phyloP scores from a whole-genome alignment of 1,284 basidiomycete genomes.

The Cronartium ribicola region DNA sequence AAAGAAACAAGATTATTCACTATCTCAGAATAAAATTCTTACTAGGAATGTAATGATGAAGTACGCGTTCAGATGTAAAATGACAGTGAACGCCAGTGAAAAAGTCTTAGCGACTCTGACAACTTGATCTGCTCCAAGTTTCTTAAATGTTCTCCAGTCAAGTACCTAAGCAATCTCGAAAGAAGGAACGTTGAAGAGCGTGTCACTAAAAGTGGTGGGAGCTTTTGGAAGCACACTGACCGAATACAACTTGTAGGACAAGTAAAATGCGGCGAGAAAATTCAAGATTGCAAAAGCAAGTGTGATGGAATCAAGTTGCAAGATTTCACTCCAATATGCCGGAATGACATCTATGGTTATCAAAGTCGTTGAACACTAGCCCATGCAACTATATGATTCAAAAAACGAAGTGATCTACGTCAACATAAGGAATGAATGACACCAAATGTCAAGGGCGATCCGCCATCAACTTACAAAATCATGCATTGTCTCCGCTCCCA shows the following conservation, averaged over 20 bases:
- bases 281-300: slow-evolving; percentile 10
- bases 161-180: slow-evolving; percentile 13
- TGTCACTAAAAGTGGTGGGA: neutral
- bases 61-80: slow-evolving; percentile 38
- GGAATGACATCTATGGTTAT: slow-evolving; percentile 32
- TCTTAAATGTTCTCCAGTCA: slow-evolving; percentile 40
- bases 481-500: neutral
- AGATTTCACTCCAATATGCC: slow-evolving; percentile 16
- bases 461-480: slow-evolving; percentile 3
- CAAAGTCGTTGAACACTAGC: slow-evolving; percentile 19
- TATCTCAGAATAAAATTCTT: neutral
- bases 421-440: too few relatives aligned
- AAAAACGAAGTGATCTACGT: too few relatives aligned
- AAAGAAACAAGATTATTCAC: neutral
- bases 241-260: slow-evolving; percentile 28
- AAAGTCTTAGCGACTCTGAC: slow-evolving; percentile 29
- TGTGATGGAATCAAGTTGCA: slow-evolving; percentile 12
- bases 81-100: slow-evolving; percentile 23
- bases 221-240: neutral
- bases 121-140: slow-evolving; percentile 19
- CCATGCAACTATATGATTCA: slow-evolving; percentile 10
- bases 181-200: neutral
- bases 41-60: slow-evolving; percentile 29
- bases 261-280: slow-evolving; percentile 12
- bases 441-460: neutral